phyloP scores from a whole-genome alignment of 2,329 filamentous ascomycete genomes.

The Coccinonectria pachysandricola region DNA sequence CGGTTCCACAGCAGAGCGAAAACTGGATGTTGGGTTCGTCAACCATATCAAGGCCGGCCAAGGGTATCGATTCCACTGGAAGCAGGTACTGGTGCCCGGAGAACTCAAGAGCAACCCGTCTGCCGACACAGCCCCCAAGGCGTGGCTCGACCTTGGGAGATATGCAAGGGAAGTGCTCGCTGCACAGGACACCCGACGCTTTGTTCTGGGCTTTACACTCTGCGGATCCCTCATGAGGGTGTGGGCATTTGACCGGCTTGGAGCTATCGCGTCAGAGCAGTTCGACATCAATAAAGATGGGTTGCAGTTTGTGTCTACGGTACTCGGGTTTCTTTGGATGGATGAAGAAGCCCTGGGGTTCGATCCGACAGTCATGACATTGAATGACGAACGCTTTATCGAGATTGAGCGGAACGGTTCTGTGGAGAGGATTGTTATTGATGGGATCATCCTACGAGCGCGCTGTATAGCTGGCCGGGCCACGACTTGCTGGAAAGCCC shows the following conservation, averaged over 20 bases:
- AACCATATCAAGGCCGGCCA: too few relatives aligned
- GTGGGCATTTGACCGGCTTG: slow-evolving; percentile 35
- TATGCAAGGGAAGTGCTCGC: slow-evolving; percentile 35
- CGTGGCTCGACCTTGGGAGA: slow-evolving; percentile 30
- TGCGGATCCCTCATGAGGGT: slow-evolving; percentile 34
- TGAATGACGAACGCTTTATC: slow-evolving; percentile 25
- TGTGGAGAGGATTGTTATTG: slow-evolving; percentile 31
- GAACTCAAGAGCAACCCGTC: slow-evolving; percentile 35
- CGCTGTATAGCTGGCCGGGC: slow-evolving; percentile 28
- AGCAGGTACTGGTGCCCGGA: slow-evolving; percentile 32
- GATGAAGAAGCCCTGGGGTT: slow-evolving; percentile 31
- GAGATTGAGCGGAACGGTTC: slow-evolving; percentile 27
- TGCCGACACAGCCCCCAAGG: slow-evolving; percentile 26
- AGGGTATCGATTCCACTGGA: slow-evolving; percentile 26
- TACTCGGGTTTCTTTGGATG: slow-evolving; percentile 35
- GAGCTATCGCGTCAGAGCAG: slow-evolving; percentile 31
- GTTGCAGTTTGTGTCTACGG: slow-evolving; percentile 25
- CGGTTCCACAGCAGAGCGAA: too few relatives aligned
- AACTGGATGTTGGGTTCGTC: slow-evolving; percentile 25
- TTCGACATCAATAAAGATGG: slow-evolving; percentile 37
- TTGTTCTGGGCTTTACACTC: slow-evolving; percentile 25
- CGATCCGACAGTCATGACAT: slow-evolving; percentile 30
- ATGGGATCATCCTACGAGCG: slow-evolving; percentile 23
- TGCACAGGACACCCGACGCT: slow-evolving; percentile 30
- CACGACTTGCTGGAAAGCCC: slow-evolving; percentile 34